Evolutionary conservation across 2,329 filamentous ascomycete genomes (phyloP).

Genomic region (Cercospora sp.): DNA sequence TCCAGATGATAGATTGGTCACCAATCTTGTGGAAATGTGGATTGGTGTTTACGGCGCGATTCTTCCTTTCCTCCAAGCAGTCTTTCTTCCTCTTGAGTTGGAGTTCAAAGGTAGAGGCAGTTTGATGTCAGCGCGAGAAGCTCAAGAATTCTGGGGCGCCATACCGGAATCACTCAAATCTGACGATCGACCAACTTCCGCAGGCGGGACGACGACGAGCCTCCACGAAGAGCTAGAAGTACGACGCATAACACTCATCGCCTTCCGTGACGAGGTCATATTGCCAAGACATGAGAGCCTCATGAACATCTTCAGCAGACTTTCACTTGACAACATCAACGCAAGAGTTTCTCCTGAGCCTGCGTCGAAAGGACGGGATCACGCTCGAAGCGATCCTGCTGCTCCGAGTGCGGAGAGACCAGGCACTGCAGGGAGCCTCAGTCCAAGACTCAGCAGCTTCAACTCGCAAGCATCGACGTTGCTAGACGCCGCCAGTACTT

Average conservation of each 20-base stretch:
- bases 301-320: slow-evolving; percentile 83
- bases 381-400: slow-evolving; percentile 37
- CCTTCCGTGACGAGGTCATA: slow-evolving; percentile 86
- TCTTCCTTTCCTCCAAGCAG: slow-evolving; percentile 89
- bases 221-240: slow-evolving; percentile 72
- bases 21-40: slow-evolving; percentile 90
- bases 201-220: slow-evolving; percentile 43
- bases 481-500: slow-evolving; percentile 62
- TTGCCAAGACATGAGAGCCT: slow-evolving; percentile 85
- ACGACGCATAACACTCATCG: slow-evolving; percentile 80
- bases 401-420: slow-evolving; percentile 38
- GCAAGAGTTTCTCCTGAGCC: slow-evolving; percentile 44
- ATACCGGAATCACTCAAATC: slow-evolving; percentile 51
- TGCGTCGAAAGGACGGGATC: slow-evolving; percentile 30
- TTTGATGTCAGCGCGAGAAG: slow-evolving; percentile 75
- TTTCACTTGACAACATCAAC: slow-evolving; percentile 75
- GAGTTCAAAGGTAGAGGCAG: slow-evolving; percentile 85
- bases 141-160: slow-evolving; percentile 86
- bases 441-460: slow-evolving; percentile 74
- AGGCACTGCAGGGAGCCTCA: slow-evolving; percentile 73
- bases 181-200: slow-evolving; percentile 47
- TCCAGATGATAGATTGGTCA: slow-evolving; percentile 84
- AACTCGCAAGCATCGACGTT: slow-evolving; percentile 78
- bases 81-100: slow-evolving; percentile 88
- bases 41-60: slow-evolving; percentile 87